These are phyloP conservation scores for Sordaria brevicollis DNA, from an alignment of 495 filamentous ascomycete genomes.

Conservation along the genomic window DNA sequence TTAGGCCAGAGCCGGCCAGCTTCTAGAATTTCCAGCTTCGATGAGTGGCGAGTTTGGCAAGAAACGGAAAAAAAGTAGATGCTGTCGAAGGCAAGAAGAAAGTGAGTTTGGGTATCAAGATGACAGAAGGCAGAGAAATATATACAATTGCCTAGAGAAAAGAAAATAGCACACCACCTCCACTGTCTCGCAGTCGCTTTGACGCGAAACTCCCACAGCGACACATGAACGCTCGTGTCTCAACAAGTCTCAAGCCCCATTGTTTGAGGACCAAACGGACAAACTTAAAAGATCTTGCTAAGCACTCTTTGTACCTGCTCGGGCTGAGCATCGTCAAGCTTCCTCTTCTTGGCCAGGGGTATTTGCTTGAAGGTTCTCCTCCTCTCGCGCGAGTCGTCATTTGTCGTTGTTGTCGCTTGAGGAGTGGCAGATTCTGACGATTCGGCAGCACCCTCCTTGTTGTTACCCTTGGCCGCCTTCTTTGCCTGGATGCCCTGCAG, in stretches of 20 bases:
- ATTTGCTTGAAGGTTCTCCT: conserved; percentile 67
- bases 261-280: not conserved
- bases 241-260: not conserved
- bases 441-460: conserved; percentile 16
- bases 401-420: not conserved
- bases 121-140: not conserved
- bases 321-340: conserved; percentile 38
- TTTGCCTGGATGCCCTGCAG: conserved; percentile 57
- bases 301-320: conserved; percentile 68
- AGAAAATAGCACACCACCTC: not conserved
- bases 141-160: not conserved
- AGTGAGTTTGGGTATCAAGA: not conserved
- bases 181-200: not conserved
- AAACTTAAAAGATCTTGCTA: conserved; percentile 63
- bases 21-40: not conserved
- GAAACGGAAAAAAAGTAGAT: not conserved
- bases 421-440: conserved; percentile 8
- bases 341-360: conserved; percentile 38
- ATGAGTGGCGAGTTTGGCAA: not conserved
- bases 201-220: not conserved
- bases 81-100: not conserved
- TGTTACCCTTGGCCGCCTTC: conserved; percentile 48
- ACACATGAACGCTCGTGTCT: not conserved
- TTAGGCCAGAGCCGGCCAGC: not conserved
- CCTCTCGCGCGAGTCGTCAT: conserved; percentile 14